Evolutionary conservation across 2,329 filamentous ascomycete genomes (phyloP), one percentile per base, ranked within the genome.

Genomic region (Neurospora sp.): DNA sequence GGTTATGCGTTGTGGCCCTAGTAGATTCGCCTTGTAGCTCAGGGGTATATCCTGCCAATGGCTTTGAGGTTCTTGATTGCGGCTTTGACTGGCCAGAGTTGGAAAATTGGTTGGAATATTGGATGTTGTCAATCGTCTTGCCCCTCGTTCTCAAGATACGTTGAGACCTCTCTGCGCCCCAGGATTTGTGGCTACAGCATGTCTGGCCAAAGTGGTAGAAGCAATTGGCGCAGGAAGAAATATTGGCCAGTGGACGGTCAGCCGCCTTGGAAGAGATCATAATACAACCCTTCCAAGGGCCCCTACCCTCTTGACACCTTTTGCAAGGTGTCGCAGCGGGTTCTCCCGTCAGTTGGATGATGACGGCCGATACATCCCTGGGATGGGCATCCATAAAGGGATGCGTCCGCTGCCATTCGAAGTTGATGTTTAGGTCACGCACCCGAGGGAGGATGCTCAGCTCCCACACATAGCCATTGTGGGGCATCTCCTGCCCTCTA

Each of bases 311-410:
- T 3, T 11, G 8, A 68, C 79, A 80, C 33, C 66, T 68, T 0
- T 37, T 23, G 70, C 79, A 80, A 2, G 78, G 75, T 4, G 37
- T 46, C 0, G 71, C 67, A 2, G 75, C 75, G 17, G 69, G 69
- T 2, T 79, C 75, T 15, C 78, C 79, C 1, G 77, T 80, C 2
- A 77, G n/a, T 38, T 79, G 77, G 8, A 80, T 70, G 6, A 79
- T 70, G 5, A 79, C 41, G 17, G 76, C 74, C 8, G 77, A 75
- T 5, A 79, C 67, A 65, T 79, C 78, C 38, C 74, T 71, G 11
- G 74, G 69, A 8, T 73, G 69, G 6, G 69, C 66, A 67, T 79
- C 78, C 6, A 15, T 43, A 17, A 69, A 78, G 0, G 74, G 72
- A 57, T 74, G 67, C 0, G 68, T 66, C 17, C 15, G 40, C 8